phyloP scores from a whole-genome alignment of 345 rosid species.

The Melastoma malabathricum region DNA sequence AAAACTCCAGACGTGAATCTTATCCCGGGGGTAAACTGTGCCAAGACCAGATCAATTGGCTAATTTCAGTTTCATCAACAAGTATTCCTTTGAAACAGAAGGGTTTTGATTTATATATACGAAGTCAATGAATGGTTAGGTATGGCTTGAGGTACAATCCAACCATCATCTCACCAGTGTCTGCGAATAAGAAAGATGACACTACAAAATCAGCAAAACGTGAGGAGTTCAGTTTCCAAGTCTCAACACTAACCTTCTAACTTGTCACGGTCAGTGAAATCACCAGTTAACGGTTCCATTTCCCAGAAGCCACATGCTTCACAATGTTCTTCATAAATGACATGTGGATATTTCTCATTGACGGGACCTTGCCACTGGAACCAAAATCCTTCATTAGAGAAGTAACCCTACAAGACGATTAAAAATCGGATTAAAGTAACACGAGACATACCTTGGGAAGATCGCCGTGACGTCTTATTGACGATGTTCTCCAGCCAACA shows the following conservation, averaged over 20 bases:
- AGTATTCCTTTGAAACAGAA: too few relatives aligned
- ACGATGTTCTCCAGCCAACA: conserved; percentile 98
- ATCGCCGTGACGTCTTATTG: conserved; percentile 66
- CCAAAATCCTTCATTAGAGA: conserved; percentile 6
- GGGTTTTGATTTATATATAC: too few relatives aligned
- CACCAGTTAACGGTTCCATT: conserved; percentile 22
- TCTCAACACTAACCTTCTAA: conserved; percentile 52
- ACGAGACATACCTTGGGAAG: conserved; percentile 56
- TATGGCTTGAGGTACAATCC: too few relatives aligned
- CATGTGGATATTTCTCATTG: conserved; percentile 74
- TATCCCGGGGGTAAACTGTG: too few relatives aligned
- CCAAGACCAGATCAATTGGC: too few relatives aligned
- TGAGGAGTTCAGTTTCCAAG: conserved; percentile 2
- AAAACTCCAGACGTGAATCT: too few relatives aligned
- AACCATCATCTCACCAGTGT: too few relatives aligned
- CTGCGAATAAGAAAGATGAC: too few relatives aligned
- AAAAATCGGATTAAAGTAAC: not conserved
- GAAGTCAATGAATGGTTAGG: too few relatives aligned
- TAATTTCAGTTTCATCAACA: too few relatives aligned
- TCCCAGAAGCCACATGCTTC: conserved; percentile 42
- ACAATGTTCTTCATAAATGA: conserved; percentile 82
- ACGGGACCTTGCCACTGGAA: conserved; percentile 58
- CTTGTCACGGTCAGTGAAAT: conserved; percentile 33
- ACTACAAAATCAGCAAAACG: too few relatives aligned
- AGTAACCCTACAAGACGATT: not conserved